Evolutionary conservation across 2,329 filamentous ascomycete genomes (phyloP).

Genomic region (Aspergillus puulaauensis): DNA sequence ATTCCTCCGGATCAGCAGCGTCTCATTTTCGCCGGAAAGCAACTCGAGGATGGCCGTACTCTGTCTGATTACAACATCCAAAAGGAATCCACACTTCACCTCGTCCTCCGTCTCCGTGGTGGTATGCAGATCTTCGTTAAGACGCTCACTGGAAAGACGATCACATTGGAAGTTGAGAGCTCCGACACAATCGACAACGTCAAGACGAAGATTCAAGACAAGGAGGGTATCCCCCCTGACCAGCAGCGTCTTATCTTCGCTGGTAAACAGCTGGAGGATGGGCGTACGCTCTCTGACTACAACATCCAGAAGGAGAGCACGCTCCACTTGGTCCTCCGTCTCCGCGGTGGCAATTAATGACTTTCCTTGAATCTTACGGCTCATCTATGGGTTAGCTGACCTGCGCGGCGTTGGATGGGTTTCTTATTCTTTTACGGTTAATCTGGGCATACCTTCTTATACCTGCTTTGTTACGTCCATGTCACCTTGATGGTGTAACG

Average conservation of each 20-base stretch:
- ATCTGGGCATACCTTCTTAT: constrained; percentile 23
- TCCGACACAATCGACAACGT: constrained; percentile 71
- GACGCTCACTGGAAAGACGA: constrained; percentile 73
- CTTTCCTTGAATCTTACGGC: constrained; percentile 22
- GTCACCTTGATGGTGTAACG: constrained; percentile 17
- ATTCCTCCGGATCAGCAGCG: constrained; percentile 95
- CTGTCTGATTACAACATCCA: constrained; percentile 97
- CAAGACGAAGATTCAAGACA: constrained; percentile 74
- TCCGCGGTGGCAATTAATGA: constrained; percentile 44
- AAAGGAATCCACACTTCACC: constrained; percentile 79
- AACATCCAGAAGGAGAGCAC: constrained; percentile 63
- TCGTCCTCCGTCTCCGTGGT: constrained; percentile 78
- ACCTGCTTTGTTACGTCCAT: constrained; percentile 16
- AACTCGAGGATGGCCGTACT: constrained; percentile 88
- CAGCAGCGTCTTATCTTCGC: constrained; percentile 71
- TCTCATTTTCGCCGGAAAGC: constrained; percentile 90
- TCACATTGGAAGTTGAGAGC: constrained; percentile 66
- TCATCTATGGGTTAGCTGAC: constrained; percentile 31
- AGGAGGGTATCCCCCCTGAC: constrained; percentile 73
- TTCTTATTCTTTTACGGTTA: constrained; percentile 25
- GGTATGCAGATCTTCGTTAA: constrained; percentile 86
- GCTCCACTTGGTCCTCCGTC: constrained; percentile 58
- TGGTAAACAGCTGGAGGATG: constrained; percentile 62
- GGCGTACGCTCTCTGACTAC: constrained; percentile 54
- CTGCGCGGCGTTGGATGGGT: constrained; percentile 41